These are phyloP conservation scores for Pontederia crassipes DNA, from an alignment of 176 grass and related monocot species.

Conservation along the genomic window DNA sequence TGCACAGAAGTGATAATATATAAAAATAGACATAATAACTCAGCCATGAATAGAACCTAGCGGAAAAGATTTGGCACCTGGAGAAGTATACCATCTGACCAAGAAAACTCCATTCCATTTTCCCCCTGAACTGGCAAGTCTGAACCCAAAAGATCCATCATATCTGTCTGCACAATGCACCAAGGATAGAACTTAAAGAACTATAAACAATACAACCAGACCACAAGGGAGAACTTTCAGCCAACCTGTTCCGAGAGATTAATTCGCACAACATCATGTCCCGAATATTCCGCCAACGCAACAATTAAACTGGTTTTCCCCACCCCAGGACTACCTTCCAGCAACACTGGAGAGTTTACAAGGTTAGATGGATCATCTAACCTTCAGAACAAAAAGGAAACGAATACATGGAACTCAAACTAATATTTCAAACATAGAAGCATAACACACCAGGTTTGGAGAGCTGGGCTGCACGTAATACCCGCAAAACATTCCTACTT, in stretches of 20 bases:
- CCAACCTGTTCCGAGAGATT: conserved; percentile 81
- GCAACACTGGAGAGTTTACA: conserved; percentile 34
- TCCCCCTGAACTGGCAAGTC: conserved; percentile 70
- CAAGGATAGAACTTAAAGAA: neutral
- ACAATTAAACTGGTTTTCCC: conserved; percentile 93
- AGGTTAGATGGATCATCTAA: conserved; percentile 8
- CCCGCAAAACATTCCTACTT: conserved; percentile 75
- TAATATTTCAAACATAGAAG: neutral
- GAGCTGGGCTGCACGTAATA: conserved; percentile 85
- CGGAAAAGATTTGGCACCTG: conserved; percentile 18
- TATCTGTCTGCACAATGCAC: conserved; percentile 51
- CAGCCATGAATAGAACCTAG: neutral
- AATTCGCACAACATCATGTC: conserved; percentile 75
- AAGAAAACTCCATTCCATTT: conserved; percentile 77
- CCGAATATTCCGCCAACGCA: conserved; percentile 61
- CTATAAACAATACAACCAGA: neutral
- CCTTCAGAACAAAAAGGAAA: neutral
- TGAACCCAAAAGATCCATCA: conserved; percentile 98
- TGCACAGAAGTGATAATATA: conserved; percentile 15
- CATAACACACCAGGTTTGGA: conserved; percentile 43
- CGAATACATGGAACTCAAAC: neutral
- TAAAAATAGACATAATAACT: conserved; percentile 4
- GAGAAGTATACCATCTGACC: conserved; percentile 97
- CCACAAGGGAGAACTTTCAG: neutral
- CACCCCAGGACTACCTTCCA: conserved; percentile 97